A percentile compares a stretch with the other conserved stretches of the same genome.
Evolutionary conservation across 2,329 filamentous ascomycete species (phyloP).

Genomic region (Venturiaceae sp.): DNA sequence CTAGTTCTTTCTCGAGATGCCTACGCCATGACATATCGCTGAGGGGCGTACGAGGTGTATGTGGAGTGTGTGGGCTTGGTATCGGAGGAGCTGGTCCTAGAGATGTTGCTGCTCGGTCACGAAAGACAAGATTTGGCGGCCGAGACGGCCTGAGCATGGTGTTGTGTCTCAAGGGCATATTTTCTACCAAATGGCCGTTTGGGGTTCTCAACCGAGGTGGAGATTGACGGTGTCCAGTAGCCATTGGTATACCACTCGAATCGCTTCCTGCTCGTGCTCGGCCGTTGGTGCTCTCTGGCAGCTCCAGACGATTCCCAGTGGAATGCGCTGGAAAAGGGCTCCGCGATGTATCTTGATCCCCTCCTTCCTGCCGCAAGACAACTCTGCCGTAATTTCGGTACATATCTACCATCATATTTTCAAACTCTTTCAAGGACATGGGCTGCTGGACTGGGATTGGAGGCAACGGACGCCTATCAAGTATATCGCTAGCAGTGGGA

Average conservation of each 20-base stretch:
- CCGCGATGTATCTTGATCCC: not conserved
- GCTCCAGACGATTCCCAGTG: not conserved
- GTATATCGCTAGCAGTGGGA: not conserved
- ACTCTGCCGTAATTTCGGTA: not conserved
- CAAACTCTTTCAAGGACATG: not conserved
- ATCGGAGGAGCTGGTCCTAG: not conserved
- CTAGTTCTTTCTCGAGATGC: not conserved
- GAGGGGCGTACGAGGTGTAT: not conserved
- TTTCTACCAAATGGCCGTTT: not conserved
- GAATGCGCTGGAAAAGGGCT: not conserved
- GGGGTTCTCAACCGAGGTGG: not conserved
- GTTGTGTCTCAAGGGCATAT: not conserved
- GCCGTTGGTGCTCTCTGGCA: not conserved
- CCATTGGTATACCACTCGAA: not conserved
- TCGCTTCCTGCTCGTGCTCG: not conserved
- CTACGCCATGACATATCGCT: not conserved
- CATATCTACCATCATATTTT: not conserved
- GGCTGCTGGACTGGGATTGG: not conserved
- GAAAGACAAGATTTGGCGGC: not conserved
- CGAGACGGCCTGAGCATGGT: not conserved
- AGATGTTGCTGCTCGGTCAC: not conserved
- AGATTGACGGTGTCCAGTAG: not conserved
- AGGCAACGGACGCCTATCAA: not conserved
- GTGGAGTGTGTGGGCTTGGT: not conserved
- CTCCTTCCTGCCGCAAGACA: not conserved